Base-by-base conservation (phyloP, 2,329 filamentous ascomycete genomes). In the Pseudocercospora ulei region DNA sequence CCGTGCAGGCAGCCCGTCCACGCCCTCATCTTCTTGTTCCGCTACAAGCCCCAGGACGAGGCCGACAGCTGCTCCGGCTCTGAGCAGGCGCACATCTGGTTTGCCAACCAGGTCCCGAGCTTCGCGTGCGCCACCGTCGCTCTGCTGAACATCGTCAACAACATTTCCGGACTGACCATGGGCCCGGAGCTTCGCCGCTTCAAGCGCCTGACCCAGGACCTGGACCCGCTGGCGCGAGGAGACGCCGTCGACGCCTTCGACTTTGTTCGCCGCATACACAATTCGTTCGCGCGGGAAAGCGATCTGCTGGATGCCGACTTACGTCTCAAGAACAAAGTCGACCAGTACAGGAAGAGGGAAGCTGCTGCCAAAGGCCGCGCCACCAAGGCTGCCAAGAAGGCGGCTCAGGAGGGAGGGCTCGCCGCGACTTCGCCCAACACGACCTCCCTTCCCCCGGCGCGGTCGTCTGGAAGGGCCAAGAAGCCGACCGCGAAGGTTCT, bases 61-160 rank as follows among this genome's bases (percentile, higher is more conserved):
- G 58, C 59, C 50, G 73, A 65, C 54, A 64, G 69, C 39, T 67
- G 72, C 45, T 44, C 43, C 2, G 66, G 64, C 28, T 26, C 36
- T 9, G 16, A 69, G 59, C 45, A 78, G 73, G 65, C 74, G 2
- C 65, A 75, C 18, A 67, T 96, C 11, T 98, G 90, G 88, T 96
- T 95, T 60, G 86, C 87, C 17, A 95, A 95, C 55, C 88, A 88
- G 79, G 85, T 82, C 1, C 80, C 77, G 0, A 71, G 75, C 39
- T 93, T 93, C 60, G 80, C 85, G 16, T 98, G 90, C 62, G 90
- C 85, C 12, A 90, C 84, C n/a, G 76, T 95, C 29, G 86, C 90
- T 3, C 69, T 96, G 49, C 72, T 95, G 52, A 96, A 96, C 54
- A 93, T 95, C 44, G 67, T 94, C 56, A 92, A 94, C 74, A 96